Percentiles rank a stretch among this genome's conserved stretches.
Conservation (phyloP, 1,139 yeast species). For the Geotrichum australiense region DNA sequence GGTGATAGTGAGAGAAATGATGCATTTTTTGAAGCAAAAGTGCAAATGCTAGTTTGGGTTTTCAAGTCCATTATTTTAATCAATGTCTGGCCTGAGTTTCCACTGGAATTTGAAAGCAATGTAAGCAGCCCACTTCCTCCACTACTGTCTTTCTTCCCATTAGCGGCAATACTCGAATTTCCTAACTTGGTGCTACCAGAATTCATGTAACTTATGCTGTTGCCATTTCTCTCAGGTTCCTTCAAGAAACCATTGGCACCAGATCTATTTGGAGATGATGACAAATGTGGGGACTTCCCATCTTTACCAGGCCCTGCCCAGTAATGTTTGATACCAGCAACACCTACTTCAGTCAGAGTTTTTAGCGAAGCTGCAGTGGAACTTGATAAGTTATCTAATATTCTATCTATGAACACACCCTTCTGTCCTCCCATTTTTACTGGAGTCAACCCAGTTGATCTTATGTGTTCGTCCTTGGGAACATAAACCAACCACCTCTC, state of each 20-base stretch:
- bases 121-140: slow-evolving; percentile 17
- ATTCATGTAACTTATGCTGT: slow-evolving; percentile 9
- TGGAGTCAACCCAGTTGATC: slow-evolving; percentile 22
- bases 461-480: slow-evolving; percentile 15
- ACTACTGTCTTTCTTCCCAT: slow-evolving; percentile 1
- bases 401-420: slow-evolving; percentile 29
- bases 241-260: slow-evolving; percentile 10
- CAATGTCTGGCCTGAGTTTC: slow-evolving; percentile 13
- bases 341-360: slow-evolving; percentile 29
- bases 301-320: slow-evolving; percentile 18
- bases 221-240: slow-evolving; percentile 11
- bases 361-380: slow-evolving; percentile 30
- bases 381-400: slow-evolving; percentile 26
- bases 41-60: slow-evolving; percentile 42
- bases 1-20: slow-evolving; percentile 58
- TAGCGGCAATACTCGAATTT: slow-evolving; percentile 11
- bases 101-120: slow-evolving; percentile 19
- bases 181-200: slow-evolving; percentile 12
- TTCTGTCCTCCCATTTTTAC: slow-evolving; percentile 27
- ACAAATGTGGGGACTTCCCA: slow-evolving; percentile 8
- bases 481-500: slow-evolving; percentile 28
- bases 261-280: neutral
- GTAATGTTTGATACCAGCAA: slow-evolving; percentile 28
- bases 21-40: slow-evolving; percentile 56
- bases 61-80: slow-evolving; percentile 42